Base-by-base conservation (phyloP, 139 green algal species). In the Coelastrella sp. region DNA sequence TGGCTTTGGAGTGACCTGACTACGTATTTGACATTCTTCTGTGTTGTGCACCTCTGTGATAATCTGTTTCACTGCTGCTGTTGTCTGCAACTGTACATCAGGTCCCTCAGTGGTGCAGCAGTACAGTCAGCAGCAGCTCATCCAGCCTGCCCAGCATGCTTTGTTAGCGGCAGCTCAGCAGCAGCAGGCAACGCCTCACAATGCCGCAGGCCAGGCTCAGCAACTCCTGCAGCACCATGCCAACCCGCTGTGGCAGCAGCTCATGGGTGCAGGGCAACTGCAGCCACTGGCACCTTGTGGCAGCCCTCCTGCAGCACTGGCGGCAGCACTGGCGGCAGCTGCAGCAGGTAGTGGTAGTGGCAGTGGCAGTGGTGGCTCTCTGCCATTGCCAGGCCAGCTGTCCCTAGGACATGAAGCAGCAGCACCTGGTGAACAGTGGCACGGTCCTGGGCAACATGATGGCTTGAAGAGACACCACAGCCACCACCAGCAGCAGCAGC, bases 251-350 rank as follows among this genome's bases (percentile, higher is more conserved):
- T 70, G 20, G 78, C 57, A 84, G 56, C 78, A 49, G 56, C 59
- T 58, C 22, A 17, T 14, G 15, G 63, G 12, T 70, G 12, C 63
- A 70, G 63, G 63, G 63, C 65, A 19, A 65, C 14, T 25, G 63
- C 82, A 61, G 17, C 15, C 35, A 4, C 68, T 88, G 7, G 57
- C 84, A 58, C 19, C 68, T 10, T 6, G 4, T 76, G 68, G 81
- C 58, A 65, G 85, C 73, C 61, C 66, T 6, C 27, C 25, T 19
- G 35, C 82, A 87, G 61, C 82, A 78, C n/a, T 65, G 10, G 49
- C 84, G 66, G 65, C 65, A 88, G 84, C 84, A 63, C 4, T 74
- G 58, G 84, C 84, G 49, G 68, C 84, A 49, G 66, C 84, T 3
- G 15, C 49, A 22, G 49, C 66, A 49, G 66, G n/a, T 8, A 61